Evolutionary conservation across 139 green algal species (phyloP), one percentile per base, ranked within the genome.

Genomic region (Deuterostichococcus epilithicus): DNA sequence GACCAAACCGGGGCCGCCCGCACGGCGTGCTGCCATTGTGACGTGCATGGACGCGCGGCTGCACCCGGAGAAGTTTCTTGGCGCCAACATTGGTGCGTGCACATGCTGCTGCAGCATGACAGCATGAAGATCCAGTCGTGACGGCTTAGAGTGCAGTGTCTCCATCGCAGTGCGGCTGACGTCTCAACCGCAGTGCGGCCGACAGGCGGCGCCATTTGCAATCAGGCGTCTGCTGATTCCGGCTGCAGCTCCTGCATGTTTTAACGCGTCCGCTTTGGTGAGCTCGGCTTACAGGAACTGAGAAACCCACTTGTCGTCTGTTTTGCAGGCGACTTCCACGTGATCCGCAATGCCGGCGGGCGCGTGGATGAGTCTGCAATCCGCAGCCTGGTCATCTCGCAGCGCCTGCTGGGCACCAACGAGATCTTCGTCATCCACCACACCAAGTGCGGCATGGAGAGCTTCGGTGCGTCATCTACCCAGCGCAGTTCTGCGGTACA

Each of bases 381-480:
- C 30, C 84, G 87, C 37, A 86, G 80, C 36, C 77, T 93, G 37
- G 72, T 80, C 75, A 92, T 93, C 60, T 84, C 74, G 5, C 88
- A 93, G 84, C 85, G 84, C 20, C 80, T 93, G 37, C 84, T 93
- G 77, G 89, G 88, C 38, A 93, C 89, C 23, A 77, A 86, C 30
- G 86, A 92, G 73, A 80, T 92, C 23, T 70, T 87, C 32, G 73
- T 93, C 59, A 72, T 93, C 5, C 89, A 93, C 72, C 89, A 93
- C 78, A 93, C 89, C 13, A 78, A 93, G 73, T 93, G 88, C 75
- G 88, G 88, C 59, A 84, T 82, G 74, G 33, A 79, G 5, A 81
- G 70, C 20, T 76, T 80, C 18, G 52, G 52, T 63, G 20, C 8
- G 52, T 52, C n/a, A n/a, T n/a, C n/a, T n/a, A n/a, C n/a, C n/a